Conservation (phyloP, 352 stramenopile species). For the Peronosclerospora sorghi region DNA sequence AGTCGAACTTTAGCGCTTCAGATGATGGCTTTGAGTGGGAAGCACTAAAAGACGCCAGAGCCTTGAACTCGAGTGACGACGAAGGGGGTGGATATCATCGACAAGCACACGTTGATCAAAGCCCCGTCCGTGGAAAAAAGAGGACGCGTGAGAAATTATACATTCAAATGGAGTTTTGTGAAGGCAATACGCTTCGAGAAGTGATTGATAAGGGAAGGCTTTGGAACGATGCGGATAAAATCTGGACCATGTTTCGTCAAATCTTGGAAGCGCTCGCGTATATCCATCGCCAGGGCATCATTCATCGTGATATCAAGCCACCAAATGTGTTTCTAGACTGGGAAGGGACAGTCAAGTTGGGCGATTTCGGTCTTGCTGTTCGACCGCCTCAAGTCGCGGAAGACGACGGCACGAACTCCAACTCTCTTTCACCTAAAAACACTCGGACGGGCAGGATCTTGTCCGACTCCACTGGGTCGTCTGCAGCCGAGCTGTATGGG, state of each 20-base stretch:
- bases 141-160: slow-evolving; percentile 73
- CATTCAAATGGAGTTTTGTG: slow-evolving; percentile 96
- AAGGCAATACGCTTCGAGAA: slow-evolving; percentile 87
- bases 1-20: slow-evolving; percentile 20
- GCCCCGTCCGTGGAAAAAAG: slow-evolving; percentile 15
- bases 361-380: slow-evolving; percentile 92
- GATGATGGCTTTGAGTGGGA: slow-evolving; percentile 73
- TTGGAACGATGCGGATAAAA: slow-evolving; percentile 76
- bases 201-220: slow-evolving; percentile 89
- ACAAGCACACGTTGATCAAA: slow-evolving; percentile 12
- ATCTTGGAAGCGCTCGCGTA: slow-evolving; percentile 92
- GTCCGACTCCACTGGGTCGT: slow-evolving; percentile 47
- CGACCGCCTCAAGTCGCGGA: slow-evolving; percentile 49
- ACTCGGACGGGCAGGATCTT: slow-evolving; percentile 24
- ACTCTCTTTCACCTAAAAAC: slow-evolving; percentile 8
- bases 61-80: too few relatives aligned
- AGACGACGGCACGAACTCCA: slow-evolving; percentile 18
- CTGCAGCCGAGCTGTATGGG: slow-evolving; percentile 59
- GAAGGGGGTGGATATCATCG: slow-evolving; percentile 8
- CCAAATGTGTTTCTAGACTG: slow-evolving; percentile 92
- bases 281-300: slow-evolving; percentile 89
- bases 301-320: slow-evolving; percentile 89
- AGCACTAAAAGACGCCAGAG: slow-evolving; percentile 38
- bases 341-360: slow-evolving; percentile 87
- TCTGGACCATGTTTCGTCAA: slow-evolving; percentile 91